phyloP scores from a whole-genome alignment of 2,329 filamentous ascomycete species.

The Albophoma yamanashiensis region DNA sequence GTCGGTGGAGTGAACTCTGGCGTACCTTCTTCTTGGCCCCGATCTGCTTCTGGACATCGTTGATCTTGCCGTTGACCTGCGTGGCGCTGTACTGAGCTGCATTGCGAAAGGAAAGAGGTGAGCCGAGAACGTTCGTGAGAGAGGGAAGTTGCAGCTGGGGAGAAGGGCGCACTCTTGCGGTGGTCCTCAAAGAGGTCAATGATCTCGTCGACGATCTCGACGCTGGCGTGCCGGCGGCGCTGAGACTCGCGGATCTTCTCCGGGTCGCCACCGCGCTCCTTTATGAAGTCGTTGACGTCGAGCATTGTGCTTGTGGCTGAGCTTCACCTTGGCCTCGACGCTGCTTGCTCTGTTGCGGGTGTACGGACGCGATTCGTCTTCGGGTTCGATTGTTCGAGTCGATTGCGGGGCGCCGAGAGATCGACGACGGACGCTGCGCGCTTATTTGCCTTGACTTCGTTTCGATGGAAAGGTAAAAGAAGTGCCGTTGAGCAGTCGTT shows the following conservation, averaged over 20 bases:
- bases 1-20: neutral
- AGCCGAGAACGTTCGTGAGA: neutral
- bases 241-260: conserved; percentile 90
- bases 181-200: conserved; percentile 81
- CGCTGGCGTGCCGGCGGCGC: conserved; percentile 66
- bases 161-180: conserved; percentile 48
- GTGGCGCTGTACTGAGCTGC: conserved; percentile 61
- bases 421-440: neutral
- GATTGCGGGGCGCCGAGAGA: neutral
- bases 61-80: conserved; percentile 76
- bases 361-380: neutral
- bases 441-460: neutral
- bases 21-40: conserved; percentile 77
- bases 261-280: conserved; percentile 82
- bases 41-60: conserved; percentile 82
- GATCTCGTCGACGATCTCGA: conserved; percentile 82
- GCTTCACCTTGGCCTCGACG: neutral
- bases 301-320: conserved; percentile 41
- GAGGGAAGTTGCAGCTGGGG: neutral
- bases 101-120: neutral
- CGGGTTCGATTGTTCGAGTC: neutral
- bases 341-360: neutral
- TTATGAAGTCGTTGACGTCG: conserved; percentile 68
- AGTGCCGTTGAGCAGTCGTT: neutral
- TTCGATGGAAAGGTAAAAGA: neutral